These are phyloP conservation scores for Infundibulicybe gibba DNA, from an alignment of 768 basidiomycete genomes.

Conservation along the genomic window DNA sequence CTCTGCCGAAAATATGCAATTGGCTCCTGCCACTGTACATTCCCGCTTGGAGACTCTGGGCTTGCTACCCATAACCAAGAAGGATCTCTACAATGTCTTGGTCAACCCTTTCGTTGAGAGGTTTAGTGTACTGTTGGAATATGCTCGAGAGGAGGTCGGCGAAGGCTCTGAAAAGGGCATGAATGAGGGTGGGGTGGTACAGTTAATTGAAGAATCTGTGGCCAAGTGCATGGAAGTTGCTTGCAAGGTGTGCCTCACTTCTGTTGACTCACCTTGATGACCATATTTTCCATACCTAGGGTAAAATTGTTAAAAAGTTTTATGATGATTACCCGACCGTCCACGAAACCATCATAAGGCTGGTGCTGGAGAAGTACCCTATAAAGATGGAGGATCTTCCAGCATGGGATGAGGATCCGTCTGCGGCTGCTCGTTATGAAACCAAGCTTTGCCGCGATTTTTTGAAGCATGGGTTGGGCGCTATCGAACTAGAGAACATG, in stretches of 20 bases:
- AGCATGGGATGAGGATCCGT: conserved; percentile 38
- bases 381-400: conserved; percentile 56
- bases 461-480: conserved; percentile 18
- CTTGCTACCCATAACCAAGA: conserved; percentile 50
- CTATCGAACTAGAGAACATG: too few species aligned
- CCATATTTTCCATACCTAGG: conserved; percentile 29
- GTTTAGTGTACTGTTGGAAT: conserved; percentile 47
- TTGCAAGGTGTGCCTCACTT: conserved; percentile 42
- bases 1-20: conserved; percentile 27
- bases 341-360: conserved; percentile 34
- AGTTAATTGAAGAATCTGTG: conserved; percentile 57
- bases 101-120: conserved; percentile 69
- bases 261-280: neutral
- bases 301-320: conserved; percentile 61
- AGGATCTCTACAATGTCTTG: conserved; percentile 61
- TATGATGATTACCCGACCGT: conserved; percentile 43
- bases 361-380: conserved; percentile 48
- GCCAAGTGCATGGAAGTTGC: conserved; percentile 56
- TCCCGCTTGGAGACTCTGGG: conserved; percentile 52
- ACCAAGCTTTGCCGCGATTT: conserved; percentile 58
- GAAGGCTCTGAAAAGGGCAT: conserved; percentile 37
- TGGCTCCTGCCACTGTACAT: conserved; percentile 30
- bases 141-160: conserved; percentile 32
- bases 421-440: conserved; percentile 38
- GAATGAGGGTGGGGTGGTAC: conserved; percentile 33